phyloP scores from a whole-genome alignment of 179 eudicot species.

The Heliamphora pulchella region DNA sequence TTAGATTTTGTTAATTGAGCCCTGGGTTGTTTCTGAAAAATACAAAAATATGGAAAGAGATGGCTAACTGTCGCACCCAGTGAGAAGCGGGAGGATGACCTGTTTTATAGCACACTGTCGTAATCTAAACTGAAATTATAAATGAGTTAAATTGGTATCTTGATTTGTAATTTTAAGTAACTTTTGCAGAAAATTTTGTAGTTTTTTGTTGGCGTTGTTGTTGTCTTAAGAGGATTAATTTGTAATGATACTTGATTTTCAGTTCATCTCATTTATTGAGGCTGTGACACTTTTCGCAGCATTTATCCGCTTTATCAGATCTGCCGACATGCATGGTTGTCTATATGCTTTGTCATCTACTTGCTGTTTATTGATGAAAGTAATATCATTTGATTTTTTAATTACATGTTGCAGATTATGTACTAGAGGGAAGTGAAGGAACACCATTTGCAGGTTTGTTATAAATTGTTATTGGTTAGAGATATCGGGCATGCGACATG shows the following conservation, averaged over 20 bases:
- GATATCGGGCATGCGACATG: not conserved
- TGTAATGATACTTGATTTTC: not conserved
- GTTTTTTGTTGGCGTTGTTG: not conserved
- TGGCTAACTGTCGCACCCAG: not conserved
- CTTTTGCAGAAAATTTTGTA: not conserved
- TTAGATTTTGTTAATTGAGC: not conserved
- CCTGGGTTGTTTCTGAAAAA: not conserved
- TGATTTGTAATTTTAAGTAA: not conserved
- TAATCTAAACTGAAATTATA: not conserved
- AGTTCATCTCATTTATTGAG: not conserved
- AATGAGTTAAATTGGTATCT: not conserved
- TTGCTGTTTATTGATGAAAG: not conserved
- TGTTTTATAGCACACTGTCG: too few relatives aligned
- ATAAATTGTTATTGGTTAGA: not conserved
- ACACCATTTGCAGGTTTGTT: conserved; percentile 96
- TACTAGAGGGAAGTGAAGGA: conserved; percentile 90
- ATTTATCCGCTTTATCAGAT: not conserved
- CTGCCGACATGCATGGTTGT: not conserved
- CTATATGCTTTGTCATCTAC: not conserved
- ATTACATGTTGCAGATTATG: conserved; percentile 35
- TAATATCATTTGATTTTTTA: not conserved
- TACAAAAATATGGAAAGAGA: not conserved
- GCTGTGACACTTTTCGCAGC: not conserved
- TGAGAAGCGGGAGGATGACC: too few relatives aligned
- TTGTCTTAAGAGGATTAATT: not conserved